phyloP scores from a whole-genome alignment of 805 yeast species.

The Wickerhamiella lipophila region DNA sequence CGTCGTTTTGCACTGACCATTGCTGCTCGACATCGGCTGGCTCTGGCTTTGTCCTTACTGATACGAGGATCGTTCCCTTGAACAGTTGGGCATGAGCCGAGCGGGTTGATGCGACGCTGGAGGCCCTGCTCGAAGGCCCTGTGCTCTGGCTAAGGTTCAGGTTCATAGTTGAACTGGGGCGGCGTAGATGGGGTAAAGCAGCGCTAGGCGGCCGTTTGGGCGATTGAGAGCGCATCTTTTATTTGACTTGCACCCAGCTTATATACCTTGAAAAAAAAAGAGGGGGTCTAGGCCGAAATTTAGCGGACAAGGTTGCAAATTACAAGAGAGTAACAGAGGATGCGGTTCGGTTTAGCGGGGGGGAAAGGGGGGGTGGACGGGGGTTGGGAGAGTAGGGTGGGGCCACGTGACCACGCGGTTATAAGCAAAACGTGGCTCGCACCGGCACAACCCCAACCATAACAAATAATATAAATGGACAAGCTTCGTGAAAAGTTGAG shows the following conservation, averaged over 20 bases:
- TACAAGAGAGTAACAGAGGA: too few relatives aligned
- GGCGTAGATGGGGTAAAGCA: conserved; percentile 13
- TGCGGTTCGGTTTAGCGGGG: too few relatives aligned
- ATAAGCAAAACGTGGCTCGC: conserved; percentile 8
- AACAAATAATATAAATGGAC: conserved; percentile 33
- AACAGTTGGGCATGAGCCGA: conserved; percentile 26
- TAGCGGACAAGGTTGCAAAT: too few relatives aligned
- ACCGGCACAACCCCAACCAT: conserved; percentile 37
- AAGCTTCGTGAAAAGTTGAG: conserved; percentile 24
- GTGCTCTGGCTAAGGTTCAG: conserved; percentile 12
- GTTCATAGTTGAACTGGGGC: conserved; percentile 20
- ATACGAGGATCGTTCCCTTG: conserved; percentile 61
- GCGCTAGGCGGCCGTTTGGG: conserved; percentile 7
- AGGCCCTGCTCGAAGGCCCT: conserved; percentile 1
- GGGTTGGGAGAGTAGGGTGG: too few relatives aligned
- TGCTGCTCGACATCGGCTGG: conserved; percentile 7
- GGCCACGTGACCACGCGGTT: conserved; percentile 9
- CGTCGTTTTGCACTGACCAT: conserved; percentile 9
- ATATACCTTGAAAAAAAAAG: neutral
- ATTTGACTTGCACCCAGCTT: too few relatives aligned
- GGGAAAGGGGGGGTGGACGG: too few relatives aligned
- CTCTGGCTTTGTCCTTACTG: conserved; percentile 63
- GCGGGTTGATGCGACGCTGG: conserved; percentile 5
- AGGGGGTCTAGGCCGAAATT: too few relatives aligned
- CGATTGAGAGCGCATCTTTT: conserved; percentile 7